Percentiles rank a stretch among this genome's conserved stretches.
Evolutionary conservation across 2,329 filamentous ascomycete species (phyloP).

Genomic region (Aspergillus latus): DNA sequence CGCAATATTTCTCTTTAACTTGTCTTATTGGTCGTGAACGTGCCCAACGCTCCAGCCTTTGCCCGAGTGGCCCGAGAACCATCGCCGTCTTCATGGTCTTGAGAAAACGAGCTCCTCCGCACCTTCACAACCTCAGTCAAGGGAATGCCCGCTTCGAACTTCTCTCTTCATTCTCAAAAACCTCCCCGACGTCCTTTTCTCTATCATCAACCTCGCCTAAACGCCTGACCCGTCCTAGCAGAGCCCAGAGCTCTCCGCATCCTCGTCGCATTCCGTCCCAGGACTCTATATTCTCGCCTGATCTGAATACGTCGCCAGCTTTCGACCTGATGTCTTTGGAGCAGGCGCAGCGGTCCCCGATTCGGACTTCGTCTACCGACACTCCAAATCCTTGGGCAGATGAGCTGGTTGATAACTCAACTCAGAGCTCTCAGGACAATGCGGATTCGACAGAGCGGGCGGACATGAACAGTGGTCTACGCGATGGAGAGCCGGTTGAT

Average conservation of each 20-base stretch:
- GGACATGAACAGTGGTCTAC: conserved; percentile 1
- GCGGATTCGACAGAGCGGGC: conserved; percentile 12
- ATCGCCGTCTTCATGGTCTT: conserved; percentile 36
- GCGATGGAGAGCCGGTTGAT: conserved; percentile 4
- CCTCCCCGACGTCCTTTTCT: conserved; percentile 31
- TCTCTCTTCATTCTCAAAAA: conserved; percentile 39
- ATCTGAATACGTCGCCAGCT: conserved; percentile 39
- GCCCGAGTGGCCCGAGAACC: conserved; percentile 12
- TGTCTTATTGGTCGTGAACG: conserved; percentile 14
- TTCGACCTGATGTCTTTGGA: conserved; percentile 41
- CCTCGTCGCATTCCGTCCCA: conserved; percentile 28
- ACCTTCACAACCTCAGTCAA: conserved; percentile 35
- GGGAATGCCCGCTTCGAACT: conserved; percentile 29
- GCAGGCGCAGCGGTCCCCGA: conserved; percentile 38
- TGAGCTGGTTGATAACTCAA: conserved; percentile 26
- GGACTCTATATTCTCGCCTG: conserved; percentile 38
- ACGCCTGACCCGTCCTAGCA: conserved; percentile 28
- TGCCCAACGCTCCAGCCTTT: conserved; percentile 16
- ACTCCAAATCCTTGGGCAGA: conserved; percentile 35
- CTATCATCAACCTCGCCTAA: conserved; percentile 30
- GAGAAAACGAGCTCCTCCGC: conserved; percentile 40
- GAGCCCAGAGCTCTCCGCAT: conserved; percentile 31
- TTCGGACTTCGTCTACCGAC: conserved; percentile 29
- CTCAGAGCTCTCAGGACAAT: conserved; percentile 13
- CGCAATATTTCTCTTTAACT: conserved; percentile 1